These are phyloP conservation scores for Gigaspora rosea DNA, from an alignment of 192 early-diverging fungal genomes.

Conservation along the genomic window DNA sequence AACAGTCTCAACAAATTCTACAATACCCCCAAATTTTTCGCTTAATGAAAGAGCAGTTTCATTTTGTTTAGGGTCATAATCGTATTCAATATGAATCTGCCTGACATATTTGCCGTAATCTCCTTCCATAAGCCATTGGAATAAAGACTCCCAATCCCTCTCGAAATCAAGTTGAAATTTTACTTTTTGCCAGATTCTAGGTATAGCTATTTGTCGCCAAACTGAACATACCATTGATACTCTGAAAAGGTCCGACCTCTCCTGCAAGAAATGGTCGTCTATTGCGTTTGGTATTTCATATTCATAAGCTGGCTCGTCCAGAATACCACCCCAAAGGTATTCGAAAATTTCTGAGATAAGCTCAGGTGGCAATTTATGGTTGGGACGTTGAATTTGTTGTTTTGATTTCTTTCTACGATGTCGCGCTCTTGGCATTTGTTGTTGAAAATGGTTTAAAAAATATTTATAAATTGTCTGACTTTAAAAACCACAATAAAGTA, in stretches of 20 bases:
- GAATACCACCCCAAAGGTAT: slow-evolving; percentile 6
- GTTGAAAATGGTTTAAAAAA: neutral
- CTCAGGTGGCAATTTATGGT: slow-evolving; percentile 20
- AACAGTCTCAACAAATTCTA: slow-evolving; percentile 1
- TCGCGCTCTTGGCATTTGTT: slow-evolving; percentile 3
- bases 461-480: too few species aligned
- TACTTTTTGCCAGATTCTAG: slow-evolving; percentile 16
- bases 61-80: slow-evolving; percentile 21
- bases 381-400: slow-evolving; percentile 5
- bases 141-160: neutral
- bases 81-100: slow-evolving; percentile 2
- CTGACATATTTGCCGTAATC: slow-evolving; percentile 6
- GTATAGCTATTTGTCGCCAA: slow-evolving; percentile 15
- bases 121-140: slow-evolving; percentile 11
- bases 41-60: neutral
- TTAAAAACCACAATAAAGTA: too few species aligned
- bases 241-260: neutral
- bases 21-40: slow-evolving; percentile 11
- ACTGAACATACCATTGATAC: slow-evolving; percentile 7
- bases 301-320: slow-evolving; percentile 5
- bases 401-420: slow-evolving; percentile 5
- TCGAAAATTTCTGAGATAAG: slow-evolving; percentile 19
- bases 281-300: slow-evolving; percentile 6
- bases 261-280: neutral
- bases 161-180: slow-evolving; percentile 5